phyloP scores from a whole-genome alignment of 116 monocot genomes.

The Phalaenopsis hybrid region DNA sequence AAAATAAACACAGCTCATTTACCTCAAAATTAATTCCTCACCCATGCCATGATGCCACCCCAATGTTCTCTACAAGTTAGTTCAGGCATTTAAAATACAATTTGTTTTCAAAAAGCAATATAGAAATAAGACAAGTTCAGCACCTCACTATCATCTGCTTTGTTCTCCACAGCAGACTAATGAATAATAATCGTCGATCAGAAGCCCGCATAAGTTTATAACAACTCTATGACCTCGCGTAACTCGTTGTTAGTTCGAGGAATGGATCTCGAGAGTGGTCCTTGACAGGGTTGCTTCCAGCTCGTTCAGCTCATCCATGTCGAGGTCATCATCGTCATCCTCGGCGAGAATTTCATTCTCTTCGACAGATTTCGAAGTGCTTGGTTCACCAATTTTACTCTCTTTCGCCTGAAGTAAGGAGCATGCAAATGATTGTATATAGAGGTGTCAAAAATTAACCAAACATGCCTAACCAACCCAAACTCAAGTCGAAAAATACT shows the following conservation, averaged over 20 bases:
- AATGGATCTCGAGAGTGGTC: constrained; percentile 54
- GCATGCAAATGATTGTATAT: too few relatives aligned
- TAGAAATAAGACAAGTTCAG: not conserved
- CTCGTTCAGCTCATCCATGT: constrained; percentile 84
- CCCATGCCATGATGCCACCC: not conserved
- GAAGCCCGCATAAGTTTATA: not conserved
- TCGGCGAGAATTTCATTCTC: constrained; percentile 37
- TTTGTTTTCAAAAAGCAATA: not conserved
- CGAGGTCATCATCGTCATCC: constrained; percentile 53
- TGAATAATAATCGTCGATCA: too few relatives aligned
- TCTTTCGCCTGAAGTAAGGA: constrained; percentile 28
- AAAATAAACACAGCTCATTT: not conserved
- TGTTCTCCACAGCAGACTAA: too few relatives aligned
- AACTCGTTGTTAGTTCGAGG: not conserved
- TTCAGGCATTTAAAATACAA: not conserved
- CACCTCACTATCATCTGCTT: not conserved
- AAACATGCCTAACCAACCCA: too few relatives aligned
- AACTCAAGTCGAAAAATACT: too few relatives aligned
- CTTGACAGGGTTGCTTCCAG: constrained; percentile 76
- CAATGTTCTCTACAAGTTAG: not conserved
- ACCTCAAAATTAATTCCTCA: not conserved
- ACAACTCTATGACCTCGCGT: not conserved
- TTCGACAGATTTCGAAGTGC: constrained; percentile 31
- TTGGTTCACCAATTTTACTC: constrained; percentile 28
- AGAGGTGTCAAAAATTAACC: too few relatives aligned